Evolutionary conservation across 805 yeast genomes (phyloP), one percentile per base, ranked within the genome.

Genomic region (Starmera caribaea): DNA sequence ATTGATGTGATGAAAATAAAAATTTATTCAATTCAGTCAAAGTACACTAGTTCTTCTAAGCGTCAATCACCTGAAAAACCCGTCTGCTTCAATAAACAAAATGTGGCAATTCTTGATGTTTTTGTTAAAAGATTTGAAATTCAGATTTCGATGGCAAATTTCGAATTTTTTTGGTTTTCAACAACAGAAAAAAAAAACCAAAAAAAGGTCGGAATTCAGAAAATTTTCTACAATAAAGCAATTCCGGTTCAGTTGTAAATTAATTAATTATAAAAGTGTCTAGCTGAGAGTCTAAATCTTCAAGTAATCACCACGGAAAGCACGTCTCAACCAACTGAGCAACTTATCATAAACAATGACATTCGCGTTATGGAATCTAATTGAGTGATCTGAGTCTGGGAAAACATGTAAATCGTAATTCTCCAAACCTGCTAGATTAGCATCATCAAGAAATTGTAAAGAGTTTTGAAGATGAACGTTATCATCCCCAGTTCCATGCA

Each of bases 401-500:
- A 83, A 84, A 8, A 82, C 71, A 62, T 78, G 81, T 43, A 81
- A 65, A 51, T 84, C 92, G 48, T 78, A 84, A 61, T 92, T 92
- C 53, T 85, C 94, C n/a, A 88, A 74, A 3, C 71, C 73, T n/a
- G 68, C 73, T 40, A 79, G 51, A 51, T 89, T 81, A 40, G 90
- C 68, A 48, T 73, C 63, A 61, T 92, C 97, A 35, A 92, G 55
- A 31, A 92, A 65, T 56, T 79, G 77, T 43, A 87, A 68, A 34
- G 90, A 74, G 63, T 92, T 86, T 58, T 92, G 98, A 61, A 89
- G 76, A 62, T 92, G 97, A 35, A 92, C 98, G 51, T 92, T 92
- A 60, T 92, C 98, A 62, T 92, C 98, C 5, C 96, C 96, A 0
- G 96, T 80, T 1, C 98, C 98, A 55, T 90, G 98, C 86, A 90